phyloP scores from a whole-genome alignment of 768 basidiomycete genomes.

The Gloeostereum incarnatum region DNA sequence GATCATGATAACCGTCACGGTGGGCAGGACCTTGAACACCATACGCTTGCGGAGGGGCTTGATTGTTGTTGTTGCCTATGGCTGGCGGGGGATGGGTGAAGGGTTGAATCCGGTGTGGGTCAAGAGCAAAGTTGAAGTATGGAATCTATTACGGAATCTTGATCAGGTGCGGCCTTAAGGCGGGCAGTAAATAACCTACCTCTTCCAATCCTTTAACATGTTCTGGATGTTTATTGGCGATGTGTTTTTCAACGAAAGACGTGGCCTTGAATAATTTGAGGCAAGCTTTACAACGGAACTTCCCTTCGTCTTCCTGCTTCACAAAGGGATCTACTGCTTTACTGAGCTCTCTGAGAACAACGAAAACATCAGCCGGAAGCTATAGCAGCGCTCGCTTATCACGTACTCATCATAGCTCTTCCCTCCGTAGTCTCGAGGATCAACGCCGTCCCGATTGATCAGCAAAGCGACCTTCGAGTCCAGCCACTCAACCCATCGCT shows the following conservation, averaged over 20 bases:
- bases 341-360: slow-evolving; percentile 58
- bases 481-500: slow-evolving; percentile 84
- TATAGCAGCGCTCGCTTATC: slow-evolving; percentile 4
- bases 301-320: slow-evolving; percentile 95
- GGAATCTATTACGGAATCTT: slow-evolving; percentile 43
- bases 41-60: slow-evolving; percentile 76
- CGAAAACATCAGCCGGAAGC: slow-evolving; percentile 7
- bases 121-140: slow-evolving; percentile 92
- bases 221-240: slow-evolving; percentile 90
- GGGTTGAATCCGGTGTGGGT: slow-evolving; percentile 87
- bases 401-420: slow-evolving; percentile 82
- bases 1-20: slow-evolving; percentile 25
- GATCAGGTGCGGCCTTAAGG: slow-evolving; percentile 4
- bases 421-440: slow-evolving; percentile 83
- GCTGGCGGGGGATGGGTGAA: slow-evolving; percentile 69
- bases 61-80: slow-evolving; percentile 47
- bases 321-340: slow-evolving; percentile 73
- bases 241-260: slow-evolving; percentile 96
- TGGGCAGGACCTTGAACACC: slow-evolving; percentile 59
- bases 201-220: slow-evolving; percentile 78
- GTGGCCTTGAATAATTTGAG: slow-evolving; percentile 97
- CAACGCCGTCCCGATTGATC: slow-evolving; percentile 69
- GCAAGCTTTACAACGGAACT: slow-evolving; percentile 94
- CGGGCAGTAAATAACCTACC: slow-evolving; percentile 32
- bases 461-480: slow-evolving; percentile 81